Evolutionary conservation across 805 yeast species (phyloP), one percentile per base, ranked within the genome.

Genomic region (Candida xyloterini): DNA sequence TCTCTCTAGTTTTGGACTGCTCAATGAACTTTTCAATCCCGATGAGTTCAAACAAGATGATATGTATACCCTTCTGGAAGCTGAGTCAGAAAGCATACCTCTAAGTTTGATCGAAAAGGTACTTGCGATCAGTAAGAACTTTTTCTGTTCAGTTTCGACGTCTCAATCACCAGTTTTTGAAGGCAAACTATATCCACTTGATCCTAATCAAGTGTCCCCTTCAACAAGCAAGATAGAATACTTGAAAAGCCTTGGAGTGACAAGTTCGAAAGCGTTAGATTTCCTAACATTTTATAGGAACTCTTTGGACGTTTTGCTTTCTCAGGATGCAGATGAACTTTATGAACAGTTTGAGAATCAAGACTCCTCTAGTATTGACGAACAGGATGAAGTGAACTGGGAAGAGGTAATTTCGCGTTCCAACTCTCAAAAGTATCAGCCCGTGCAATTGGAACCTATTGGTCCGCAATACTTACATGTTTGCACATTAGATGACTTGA

Each of bases 61-160:
- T 6, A 18, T 6, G 20, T 18, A 18, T 6, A 18, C 20, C 6
- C 20, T 55, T 13, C 41, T 57, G 14, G 48, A 44, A 7, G 38
- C 37, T 13, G 43, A 40, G 10, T 48, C 47, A 14, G 42, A 48
- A 11, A 65, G 60, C 21, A 51, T 70, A 24, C 71, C 76, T 0
- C 34, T 55, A 10, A 46, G 48, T 1, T 62, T 78, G 4, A 62
- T 76, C 32, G 74, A 73, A 20, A 73, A 71, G 42, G 37, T 78
- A 1, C 58, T 78, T 13, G 56, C 64, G 3, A 62, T 79, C 29
- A 55, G 74, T 22, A 68, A 67, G 33, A 64, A 68, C 33, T 61
- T 71, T 1, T 74, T 64, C 47, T 58, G 59, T 8, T 53, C 60
- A 1, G 56, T 58, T n/a, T 62, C 67, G 5, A 71, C 68, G 15